phyloP scores from a whole-genome alignment of 2,329 filamentous ascomycete genomes.

The Beauveria caledonica region DNA sequence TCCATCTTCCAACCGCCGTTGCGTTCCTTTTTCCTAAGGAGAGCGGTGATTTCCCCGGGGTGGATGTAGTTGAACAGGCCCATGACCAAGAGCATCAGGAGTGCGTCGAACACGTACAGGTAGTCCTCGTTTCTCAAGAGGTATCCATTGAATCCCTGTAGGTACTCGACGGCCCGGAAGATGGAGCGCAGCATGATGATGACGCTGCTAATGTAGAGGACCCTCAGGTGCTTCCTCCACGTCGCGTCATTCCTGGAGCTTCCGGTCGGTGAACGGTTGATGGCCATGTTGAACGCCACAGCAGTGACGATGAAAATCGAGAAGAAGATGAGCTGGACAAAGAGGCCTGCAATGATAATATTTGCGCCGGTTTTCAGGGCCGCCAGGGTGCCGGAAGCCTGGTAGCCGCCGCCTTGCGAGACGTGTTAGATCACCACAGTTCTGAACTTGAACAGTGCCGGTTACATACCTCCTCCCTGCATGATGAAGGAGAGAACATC shows the following conservation, averaged over 20 bases:
- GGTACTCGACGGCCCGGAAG: slow-evolving; percentile 41
- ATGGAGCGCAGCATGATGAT: slow-evolving; percentile 38
- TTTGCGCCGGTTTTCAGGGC: slow-evolving; percentile 27
- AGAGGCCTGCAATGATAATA: slow-evolving; percentile 42
- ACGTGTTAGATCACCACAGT: no score
- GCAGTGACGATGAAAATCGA: slow-evolving; percentile 43
- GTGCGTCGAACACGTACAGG: slow-evolving; percentile 36
- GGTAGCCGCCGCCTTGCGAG: no score
- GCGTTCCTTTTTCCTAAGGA: no score
- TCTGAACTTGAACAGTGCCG: no score
- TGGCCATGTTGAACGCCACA: slow-evolving; percentile 24
- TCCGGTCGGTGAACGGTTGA: no score
- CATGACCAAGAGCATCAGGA: slow-evolving; percentile 30
- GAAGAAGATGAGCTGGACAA: slow-evolving; percentile 41
- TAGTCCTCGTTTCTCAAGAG: slow-evolving; percentile 32
- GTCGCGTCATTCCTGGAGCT: no score
- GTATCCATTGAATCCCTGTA: slow-evolving; percentile 31
- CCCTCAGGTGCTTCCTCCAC: slow-evolving; percentile 24
- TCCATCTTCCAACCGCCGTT: no score
- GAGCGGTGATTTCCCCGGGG: no score
- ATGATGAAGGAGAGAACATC: slow-evolving; percentile 37
- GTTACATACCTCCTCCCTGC: slow-evolving; percentile 28
- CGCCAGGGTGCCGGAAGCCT: no score
- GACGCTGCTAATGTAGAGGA: slow-evolving; percentile 24
- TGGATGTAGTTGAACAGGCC: no score